Base-by-base conservation (phyloP, 2,329 filamentous ascomycete genomes). In the Didymella lethalis region DNA sequence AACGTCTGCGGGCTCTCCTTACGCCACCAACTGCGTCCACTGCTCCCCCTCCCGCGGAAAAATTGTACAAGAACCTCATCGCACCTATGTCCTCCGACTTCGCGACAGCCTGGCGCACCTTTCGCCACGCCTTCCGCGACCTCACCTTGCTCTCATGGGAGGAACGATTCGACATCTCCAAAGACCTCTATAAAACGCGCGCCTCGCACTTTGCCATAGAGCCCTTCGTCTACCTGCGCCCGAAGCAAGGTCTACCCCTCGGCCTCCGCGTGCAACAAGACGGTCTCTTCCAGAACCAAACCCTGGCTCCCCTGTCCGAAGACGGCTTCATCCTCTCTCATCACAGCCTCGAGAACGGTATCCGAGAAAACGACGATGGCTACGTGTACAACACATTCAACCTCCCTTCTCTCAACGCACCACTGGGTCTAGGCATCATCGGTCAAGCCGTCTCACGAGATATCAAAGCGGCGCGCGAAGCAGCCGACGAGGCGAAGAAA, bases 91-190 rank as follows among this genome's bases (percentile, higher is more conserved):
- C 69, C 57, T 69, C 72, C 52, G 56, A 64, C 57, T 80, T 72
- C 65, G 7, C 43, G 1, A 65, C 69, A 10, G 78, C 80, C 10
- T 75, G 74, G 55, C 64, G 64, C 26, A 54, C 65, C 45, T 81
- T 81, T 71, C 72, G 74, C 45, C 67, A 74, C 46, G 65, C 70
- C 7, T 82, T 82, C 73, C 66, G 69, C 48, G 73, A 76, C 59
- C 68, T 77, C 16, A 81, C 79, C 0, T 66, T 74, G 2, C 64
- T 79, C 0, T 49, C 71, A 3, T 83, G 80, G 80, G 74, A 78
- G 59, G 68, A 79, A 41, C 78, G 80, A 16, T 64, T 78, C 54
- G 65, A 70, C 36, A n/a, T 58, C 12, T 57, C 67, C 31, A 57
- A 54, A 6, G 31, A 36, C 0, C 45, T 69, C 3, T 71, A 77